phyloP scores from a whole-genome alignment of 1,284 basidiomycete species.

The Sparassis latifolia region DNA sequence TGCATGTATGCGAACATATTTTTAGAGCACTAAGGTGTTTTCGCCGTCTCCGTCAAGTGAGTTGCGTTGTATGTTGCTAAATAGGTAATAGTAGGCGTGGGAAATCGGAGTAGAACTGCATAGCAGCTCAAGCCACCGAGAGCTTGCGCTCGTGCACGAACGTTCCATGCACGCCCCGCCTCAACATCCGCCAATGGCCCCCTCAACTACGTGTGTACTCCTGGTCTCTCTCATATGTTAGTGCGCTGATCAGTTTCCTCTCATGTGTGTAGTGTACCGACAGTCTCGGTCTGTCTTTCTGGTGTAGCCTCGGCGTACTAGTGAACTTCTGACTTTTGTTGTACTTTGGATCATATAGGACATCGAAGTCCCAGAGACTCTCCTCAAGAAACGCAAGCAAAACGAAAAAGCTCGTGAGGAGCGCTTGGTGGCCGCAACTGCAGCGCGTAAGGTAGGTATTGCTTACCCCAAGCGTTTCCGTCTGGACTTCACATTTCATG shows the following conservation, averaged over 20 bases:
- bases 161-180: conserved; percentile 22
- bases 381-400: conserved; percentile 99
- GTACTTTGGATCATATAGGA: conserved; percentile 38
- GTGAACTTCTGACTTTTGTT: neutral
- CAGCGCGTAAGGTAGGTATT: conserved; percentile 85
- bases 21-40: neutral
- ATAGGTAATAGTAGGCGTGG: no score
- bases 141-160: conserved; percentile 15
- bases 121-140: conserved; percentile 23
- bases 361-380: conserved; percentile 95
- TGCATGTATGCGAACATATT: neutral
- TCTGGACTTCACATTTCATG: conserved; percentile 38
- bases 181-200: conserved; percentile 30
- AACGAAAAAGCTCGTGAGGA: conserved; percentile 98
- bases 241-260: neutral
- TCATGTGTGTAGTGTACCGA: conserved; percentile 46
- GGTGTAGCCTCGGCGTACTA: neutral
- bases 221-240: conserved; percentile 1
- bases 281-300: conserved; percentile 55
- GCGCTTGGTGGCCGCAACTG: conserved; percentile 79
- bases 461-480: conserved; percentile 3
- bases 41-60: no score
- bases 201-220: conserved; percentile 29
- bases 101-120: conserved; percentile 17
- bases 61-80: no score